These are phyloP conservation scores for Madurella mycetomatis DNA, from an alignment of 2,329 filamentous ascomycete genomes.

Conservation along the genomic window DNA sequence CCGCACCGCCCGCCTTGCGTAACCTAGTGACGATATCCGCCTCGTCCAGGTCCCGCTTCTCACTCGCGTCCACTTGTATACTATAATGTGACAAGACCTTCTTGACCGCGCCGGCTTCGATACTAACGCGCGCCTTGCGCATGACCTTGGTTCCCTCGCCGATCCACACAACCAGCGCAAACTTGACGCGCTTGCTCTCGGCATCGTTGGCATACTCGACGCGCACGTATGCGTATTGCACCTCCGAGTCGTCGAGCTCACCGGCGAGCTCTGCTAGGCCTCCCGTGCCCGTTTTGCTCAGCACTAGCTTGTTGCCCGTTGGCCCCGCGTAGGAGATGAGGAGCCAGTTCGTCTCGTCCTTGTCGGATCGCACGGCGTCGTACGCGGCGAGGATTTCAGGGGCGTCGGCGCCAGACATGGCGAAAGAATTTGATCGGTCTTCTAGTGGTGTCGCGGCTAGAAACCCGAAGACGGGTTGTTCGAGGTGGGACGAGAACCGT, in stretches of 20 bases:
- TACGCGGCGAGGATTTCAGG: constrained; percentile 61
- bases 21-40: constrained; percentile 56
- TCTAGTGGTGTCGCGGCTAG: not conserved
- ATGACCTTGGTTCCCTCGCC: constrained; percentile 62
- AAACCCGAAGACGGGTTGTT: not conserved
- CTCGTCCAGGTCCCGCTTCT: constrained; percentile 57
- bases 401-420: constrained; percentile 53
- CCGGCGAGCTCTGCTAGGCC: constrained; percentile 55
- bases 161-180: constrained; percentile 64
- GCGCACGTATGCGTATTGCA: constrained; percentile 62
- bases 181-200: constrained; percentile 65
- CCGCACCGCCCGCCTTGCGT: constrained; percentile 63
- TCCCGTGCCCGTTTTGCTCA: constrained; percentile 56
- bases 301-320: constrained; percentile 51
- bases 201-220: constrained; percentile 68
- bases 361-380: constrained; percentile 63
- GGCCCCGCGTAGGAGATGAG: constrained; percentile 57
- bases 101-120: constrained; percentile 64
- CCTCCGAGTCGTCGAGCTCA: constrained; percentile 54
- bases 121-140: constrained; percentile 64
- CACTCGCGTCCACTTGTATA: constrained; percentile 58
- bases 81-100: constrained; percentile 59
- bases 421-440: not conserved
- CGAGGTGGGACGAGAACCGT: not conserved
- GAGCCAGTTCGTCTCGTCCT: constrained; percentile 62